phyloP scores from a whole-genome alignment of 768 basidiomycete genomes.

The Termitomyces sp. region DNA sequence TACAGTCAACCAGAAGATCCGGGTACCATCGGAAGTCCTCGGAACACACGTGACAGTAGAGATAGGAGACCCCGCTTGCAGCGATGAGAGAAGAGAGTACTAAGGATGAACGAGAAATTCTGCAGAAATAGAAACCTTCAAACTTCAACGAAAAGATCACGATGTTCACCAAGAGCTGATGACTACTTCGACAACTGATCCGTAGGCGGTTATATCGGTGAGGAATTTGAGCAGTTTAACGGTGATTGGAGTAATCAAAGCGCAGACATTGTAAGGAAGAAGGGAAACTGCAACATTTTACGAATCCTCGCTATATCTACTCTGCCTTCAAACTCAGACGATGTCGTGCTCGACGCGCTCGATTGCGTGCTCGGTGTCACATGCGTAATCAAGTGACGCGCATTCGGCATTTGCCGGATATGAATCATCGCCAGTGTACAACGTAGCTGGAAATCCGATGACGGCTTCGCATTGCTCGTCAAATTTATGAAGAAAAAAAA shows the following conservation, averaged over 20 bases:
- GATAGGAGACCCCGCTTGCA: neutral
- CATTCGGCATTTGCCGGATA: neutral
- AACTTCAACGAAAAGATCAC: neutral
- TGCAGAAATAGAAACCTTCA: neutral
- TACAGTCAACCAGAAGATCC: neutral
- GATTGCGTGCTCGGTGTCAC: slow-evolving; percentile 21
- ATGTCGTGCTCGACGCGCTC: slow-evolving; percentile 31
- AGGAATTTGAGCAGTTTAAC: neutral
- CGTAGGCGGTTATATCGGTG: neutral
- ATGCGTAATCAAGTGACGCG: neutral
- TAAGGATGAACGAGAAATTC: neutral
- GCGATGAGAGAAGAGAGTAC: neutral
- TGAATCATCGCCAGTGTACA: too few species aligned
- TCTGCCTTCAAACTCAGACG: slow-evolving; percentile 33
- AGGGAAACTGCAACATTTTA: slow-evolving; percentile 5
- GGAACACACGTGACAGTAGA: neutral
- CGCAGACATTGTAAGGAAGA: neutral
- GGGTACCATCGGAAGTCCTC: neutral
- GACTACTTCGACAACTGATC: neutral
- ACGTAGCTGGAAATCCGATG: too few species aligned
- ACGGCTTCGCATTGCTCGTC: neutral
- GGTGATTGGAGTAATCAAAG: neutral
- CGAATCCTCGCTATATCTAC: slow-evolving; percentile 23
- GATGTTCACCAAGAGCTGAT: neutral
- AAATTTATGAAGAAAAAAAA: neutral